Conservation (phyloP, 2,329 filamentous ascomycete species). For the Talaromyces verruculosus region DNA sequence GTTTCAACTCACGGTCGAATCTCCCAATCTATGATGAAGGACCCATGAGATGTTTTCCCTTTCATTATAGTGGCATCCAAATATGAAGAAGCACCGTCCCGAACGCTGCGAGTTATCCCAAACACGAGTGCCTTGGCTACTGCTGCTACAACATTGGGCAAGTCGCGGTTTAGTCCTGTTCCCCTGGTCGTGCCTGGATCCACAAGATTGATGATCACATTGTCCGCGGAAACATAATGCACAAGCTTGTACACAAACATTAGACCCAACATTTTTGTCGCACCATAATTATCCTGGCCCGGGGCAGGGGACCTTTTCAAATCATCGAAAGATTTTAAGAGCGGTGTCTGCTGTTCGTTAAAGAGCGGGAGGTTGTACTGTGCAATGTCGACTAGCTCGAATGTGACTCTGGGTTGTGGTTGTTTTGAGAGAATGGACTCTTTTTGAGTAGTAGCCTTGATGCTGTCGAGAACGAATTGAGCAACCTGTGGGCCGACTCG, state of each 20-base stretch:
- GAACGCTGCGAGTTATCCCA: background rate
- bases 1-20: constrained; percentile 28
- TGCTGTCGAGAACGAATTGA: no score
- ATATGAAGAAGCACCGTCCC: constrained; percentile 49
- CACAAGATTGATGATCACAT: constrained; percentile 49
- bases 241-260: constrained; percentile 41
- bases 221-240: constrained; percentile 41
- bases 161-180: constrained; percentile 38
- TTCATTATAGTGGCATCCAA: constrained; percentile 50
- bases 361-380: no score
- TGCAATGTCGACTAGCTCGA: no score
- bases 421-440: no score
- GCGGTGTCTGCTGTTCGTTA: constrained; percentile 8
- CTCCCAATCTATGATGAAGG: constrained; percentile 52
- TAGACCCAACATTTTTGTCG: constrained; percentile 24
- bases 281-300: background rate
- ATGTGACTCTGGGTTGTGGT: no score
- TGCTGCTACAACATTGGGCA: background rate
- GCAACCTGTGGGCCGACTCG: no score
- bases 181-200: constrained; percentile 46
- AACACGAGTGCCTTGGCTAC: background rate
- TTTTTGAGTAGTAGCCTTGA: no score
- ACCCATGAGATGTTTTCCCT: constrained; percentile 54
- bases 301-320: background rate
- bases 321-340: constrained; percentile 32